These are phyloP conservation scores for Neurospora sublineolata DNA, from an alignment of 495 filamentous ascomycete genomes.

Conservation along the genomic window DNA sequence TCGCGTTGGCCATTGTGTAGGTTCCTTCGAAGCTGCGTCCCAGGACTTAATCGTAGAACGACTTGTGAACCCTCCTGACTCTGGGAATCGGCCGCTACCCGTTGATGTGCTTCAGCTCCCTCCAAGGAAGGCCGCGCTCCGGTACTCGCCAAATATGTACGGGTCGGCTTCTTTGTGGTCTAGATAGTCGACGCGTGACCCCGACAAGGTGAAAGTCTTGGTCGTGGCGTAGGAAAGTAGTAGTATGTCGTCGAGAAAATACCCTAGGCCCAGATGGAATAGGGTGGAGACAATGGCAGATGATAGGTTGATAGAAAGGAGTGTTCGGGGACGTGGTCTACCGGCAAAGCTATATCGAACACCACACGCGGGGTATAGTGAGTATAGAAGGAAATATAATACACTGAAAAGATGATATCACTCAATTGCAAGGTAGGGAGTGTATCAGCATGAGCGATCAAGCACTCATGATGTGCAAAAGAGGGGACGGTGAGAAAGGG, in stretches of 20 bases:
- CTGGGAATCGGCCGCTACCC: neutral
- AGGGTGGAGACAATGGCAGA: neutral
- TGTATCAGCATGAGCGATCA: neutral
- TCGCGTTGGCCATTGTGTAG: constrained; percentile 6
- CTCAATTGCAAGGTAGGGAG: neutral
- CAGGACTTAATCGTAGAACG: neutral
- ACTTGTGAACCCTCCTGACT: neutral
- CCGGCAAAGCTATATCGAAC: neutral
- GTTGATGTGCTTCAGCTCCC: neutral
- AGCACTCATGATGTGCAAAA: neutral
- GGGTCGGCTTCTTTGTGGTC: neutral
- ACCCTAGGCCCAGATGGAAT: neutral
- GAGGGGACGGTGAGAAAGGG: neutral
- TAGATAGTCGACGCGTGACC: neutral
- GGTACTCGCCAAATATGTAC: neutral
- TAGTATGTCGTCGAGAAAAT: constrained; percentile 3
- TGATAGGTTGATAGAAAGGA: neutral
- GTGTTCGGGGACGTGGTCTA: neutral
- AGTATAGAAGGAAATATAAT: neutral
- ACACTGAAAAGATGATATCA: neutral
- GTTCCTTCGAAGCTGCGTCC: neutral
- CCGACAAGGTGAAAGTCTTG: neutral
- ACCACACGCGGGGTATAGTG: neutral
- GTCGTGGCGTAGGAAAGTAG: constrained; percentile 4
- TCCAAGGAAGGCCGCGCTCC: neutral